Percentiles rank a stretch among this genome's conserved stretches.
Conservation (phyloP, 176 grass and related monocot species). For the Oryza brachyantha region DNA sequence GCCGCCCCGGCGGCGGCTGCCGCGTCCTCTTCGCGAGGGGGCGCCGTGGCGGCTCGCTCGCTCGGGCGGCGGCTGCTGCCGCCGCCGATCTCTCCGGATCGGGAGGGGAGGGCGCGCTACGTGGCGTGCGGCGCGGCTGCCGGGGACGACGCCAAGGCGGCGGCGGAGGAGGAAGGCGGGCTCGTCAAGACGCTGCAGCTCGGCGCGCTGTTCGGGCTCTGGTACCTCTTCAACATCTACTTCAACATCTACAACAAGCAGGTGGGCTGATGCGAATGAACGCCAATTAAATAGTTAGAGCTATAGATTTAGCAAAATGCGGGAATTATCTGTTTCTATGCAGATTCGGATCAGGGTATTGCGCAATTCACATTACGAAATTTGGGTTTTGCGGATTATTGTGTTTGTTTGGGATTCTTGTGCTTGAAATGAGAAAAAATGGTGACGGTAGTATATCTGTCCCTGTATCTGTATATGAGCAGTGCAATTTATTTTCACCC, state of each 20-base stretch:
- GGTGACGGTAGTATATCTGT: neutral
- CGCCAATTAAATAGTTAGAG: no score
- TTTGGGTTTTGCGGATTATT: neutral
- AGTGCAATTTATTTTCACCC: neutral
- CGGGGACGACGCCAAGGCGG: neutral
- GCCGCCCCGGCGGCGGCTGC: no score
- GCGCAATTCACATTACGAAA: no score
- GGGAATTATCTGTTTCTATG: neutral
- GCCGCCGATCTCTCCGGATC: conserved; percentile 26
- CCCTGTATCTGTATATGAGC: neutral
- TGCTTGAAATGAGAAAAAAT: neutral
- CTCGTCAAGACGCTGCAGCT: conserved; percentile 56
- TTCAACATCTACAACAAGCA: conserved; percentile 95
- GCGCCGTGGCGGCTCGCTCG: neutral
- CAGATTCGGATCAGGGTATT: neutral
- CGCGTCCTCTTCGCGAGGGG: neutral
- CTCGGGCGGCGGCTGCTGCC: conserved; percentile 21
- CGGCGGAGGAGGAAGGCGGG: conserved; percentile 10
- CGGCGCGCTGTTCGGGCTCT: conserved; percentile 58
- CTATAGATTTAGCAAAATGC: neutral
- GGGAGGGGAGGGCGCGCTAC: neutral
- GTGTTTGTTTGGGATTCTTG: neutral
- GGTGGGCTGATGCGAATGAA: conserved; percentile 23
- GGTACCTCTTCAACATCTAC: conserved; percentile 90
- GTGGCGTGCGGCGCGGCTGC: neutral